phyloP scores from a whole-genome alignment of 2,329 filamentous ascomycete genomes.

The Coniochaeta sp. region DNA sequence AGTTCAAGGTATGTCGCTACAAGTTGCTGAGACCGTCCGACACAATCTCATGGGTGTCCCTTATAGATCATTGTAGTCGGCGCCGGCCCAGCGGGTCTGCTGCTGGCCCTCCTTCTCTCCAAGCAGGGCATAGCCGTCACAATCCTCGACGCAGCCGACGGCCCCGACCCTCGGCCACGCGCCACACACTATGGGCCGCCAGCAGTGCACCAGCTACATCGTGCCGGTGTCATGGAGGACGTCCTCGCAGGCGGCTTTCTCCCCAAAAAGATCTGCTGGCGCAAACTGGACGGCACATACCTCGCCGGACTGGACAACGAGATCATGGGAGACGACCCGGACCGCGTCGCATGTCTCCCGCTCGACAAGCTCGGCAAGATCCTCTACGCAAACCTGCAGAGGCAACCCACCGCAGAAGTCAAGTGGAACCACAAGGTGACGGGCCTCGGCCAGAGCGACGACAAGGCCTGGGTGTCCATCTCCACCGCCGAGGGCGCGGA shows the following conservation, averaged over 20 bases:
- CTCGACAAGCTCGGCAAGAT: constrained; percentile 29
- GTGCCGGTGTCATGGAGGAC: constrained; percentile 9
- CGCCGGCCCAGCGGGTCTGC: neutral
- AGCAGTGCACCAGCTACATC: constrained; percentile 6
- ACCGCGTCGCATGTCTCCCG: constrained; percentile 29
- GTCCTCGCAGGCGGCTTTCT: constrained; percentile 7
- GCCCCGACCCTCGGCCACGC: constrained; percentile 9
- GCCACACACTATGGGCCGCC: constrained; percentile 11
- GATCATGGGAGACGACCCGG: constrained; percentile 13
- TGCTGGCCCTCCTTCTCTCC: constrained; percentile 1
- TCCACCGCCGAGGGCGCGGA: constrained; percentile 6
- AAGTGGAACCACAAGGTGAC: constrained; percentile 26
- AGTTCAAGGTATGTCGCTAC: neutral
- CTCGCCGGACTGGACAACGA: constrained; percentile 5
- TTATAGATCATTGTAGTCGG: constrained; percentile 6
- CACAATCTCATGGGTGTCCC: neutral
- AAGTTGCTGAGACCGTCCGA: too few species aligned
- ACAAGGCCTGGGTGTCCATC: constrained; percentile 17
- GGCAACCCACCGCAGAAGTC: constrained; percentile 20
- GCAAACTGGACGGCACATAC: constrained; percentile 7
- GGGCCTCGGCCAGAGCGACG: constrained; percentile 21
- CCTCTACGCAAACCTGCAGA: constrained; percentile 23
- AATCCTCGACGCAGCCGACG: neutral
- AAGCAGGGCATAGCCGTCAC: neutral
- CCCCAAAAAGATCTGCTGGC: constrained; percentile 7